Conservation (phyloP, 2,329 filamentous ascomycete genomes). For the Pseudocercospora pini-densiflorae region DNA sequence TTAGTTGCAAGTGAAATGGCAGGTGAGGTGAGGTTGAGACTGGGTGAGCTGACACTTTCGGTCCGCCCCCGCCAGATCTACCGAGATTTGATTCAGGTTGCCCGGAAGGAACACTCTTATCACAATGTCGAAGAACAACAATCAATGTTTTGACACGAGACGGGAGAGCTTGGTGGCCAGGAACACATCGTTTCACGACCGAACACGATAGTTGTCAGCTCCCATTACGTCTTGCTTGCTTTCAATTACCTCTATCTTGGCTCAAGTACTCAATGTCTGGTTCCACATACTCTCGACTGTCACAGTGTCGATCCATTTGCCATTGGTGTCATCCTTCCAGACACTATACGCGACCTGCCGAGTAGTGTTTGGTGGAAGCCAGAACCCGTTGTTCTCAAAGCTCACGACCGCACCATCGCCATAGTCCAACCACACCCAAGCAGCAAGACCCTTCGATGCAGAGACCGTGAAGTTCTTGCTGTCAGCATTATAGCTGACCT, state of each 20-base stretch:
- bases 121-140: too few relatives aligned
- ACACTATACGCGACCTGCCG: constrained; percentile 53
- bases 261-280: constrained; percentile 35
- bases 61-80: not conserved
- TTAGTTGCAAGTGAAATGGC: too few relatives aligned
- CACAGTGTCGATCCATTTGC: constrained; percentile 52
- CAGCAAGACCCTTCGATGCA: constrained; percentile 54
- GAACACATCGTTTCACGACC: not conserved
- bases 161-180: too few relatives aligned
- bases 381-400: constrained; percentile 61
- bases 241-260: too few relatives aligned
- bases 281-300: constrained; percentile 61
- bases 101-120: too few relatives aligned
- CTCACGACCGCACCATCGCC: constrained; percentile 54
- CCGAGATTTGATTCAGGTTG: not conserved
- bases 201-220: too few relatives aligned
- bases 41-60: not conserved
- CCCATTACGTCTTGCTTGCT: too few relatives aligned
- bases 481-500: constrained; percentile 41
- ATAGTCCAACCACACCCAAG: constrained; percentile 62
- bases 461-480: constrained; percentile 51
- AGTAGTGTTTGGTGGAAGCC: constrained; percentile 51
- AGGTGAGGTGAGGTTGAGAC: not conserved
- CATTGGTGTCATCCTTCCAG: constrained; percentile 50
- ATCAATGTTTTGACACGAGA: too few relatives aligned